phyloP scores from a whole-genome alignment of 2,329 filamentous ascomycete species.

The Penicillium freii region DNA sequence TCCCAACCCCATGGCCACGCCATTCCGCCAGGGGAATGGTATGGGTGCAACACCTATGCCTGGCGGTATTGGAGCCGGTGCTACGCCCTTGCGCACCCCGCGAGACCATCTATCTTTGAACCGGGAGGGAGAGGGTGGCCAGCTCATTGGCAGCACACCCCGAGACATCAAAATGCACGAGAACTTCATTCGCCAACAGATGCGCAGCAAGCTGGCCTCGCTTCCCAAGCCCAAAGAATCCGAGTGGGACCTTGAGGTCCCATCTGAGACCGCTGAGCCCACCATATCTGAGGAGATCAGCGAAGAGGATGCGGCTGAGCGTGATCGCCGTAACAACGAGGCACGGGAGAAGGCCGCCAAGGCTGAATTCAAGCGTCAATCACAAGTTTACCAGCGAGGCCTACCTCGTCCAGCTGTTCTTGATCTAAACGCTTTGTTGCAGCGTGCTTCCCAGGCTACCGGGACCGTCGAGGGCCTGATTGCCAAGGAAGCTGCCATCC shows the following conservation, averaged over 20 bases:
- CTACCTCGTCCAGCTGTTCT: slow-evolving; percentile 74
- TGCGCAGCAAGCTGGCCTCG: slow-evolving; percentile 65
- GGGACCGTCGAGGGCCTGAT: slow-evolving; percentile 69
- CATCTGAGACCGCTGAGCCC: slow-evolving; percentile 72
- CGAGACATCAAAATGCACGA: slow-evolving; percentile 72
- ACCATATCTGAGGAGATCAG: slow-evolving; percentile 50
- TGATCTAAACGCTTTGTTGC: slow-evolving; percentile 67
- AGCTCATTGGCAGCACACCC: slow-evolving; percentile 71
- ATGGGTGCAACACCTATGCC: slow-evolving; percentile 64
- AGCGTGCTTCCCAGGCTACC: slow-evolving; percentile 58
- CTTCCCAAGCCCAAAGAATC: slow-evolving; percentile 90
- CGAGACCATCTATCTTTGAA: slow-evolving; percentile 87
- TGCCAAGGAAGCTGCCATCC: slow-evolving; percentile 70
- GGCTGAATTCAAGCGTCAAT: slow-evolving; percentile 75
- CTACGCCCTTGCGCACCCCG: slow-evolving; percentile 83
- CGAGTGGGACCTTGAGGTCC: slow-evolving; percentile 86
- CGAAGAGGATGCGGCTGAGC: slow-evolving; percentile 70
- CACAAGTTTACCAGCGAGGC: slow-evolving; percentile 83
- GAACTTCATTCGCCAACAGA: slow-evolving; percentile 63
- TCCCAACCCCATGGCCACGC: slow-evolving; percentile 92
- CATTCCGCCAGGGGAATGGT: slow-evolving; percentile 66
- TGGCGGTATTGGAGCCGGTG: slow-evolving; percentile 56
- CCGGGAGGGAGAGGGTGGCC: slow-evolving; percentile 61
- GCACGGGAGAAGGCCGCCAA: slow-evolving; percentile 62
- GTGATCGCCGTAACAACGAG: slow-evolving; percentile 67